Conservation (phyloP, 164 flowering plant genomes). For the Stephania japonica region DNA sequence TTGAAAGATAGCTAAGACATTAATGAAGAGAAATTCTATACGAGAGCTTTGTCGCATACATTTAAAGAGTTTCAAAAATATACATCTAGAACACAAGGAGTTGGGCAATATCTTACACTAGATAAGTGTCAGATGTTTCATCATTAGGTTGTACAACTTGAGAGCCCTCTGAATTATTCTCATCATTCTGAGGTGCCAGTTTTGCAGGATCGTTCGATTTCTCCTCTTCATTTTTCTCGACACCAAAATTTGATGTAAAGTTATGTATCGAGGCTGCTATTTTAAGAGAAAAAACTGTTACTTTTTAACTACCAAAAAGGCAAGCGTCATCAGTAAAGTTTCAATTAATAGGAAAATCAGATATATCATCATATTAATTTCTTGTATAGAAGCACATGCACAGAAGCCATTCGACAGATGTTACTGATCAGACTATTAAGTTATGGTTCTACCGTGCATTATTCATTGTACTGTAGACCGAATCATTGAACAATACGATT, state of each 20-base stretch:
- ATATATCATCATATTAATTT: background rate
- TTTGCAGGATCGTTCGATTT: constrained; percentile 18
- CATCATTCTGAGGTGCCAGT: constrained; percentile 13
- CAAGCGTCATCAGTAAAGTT: background rate
- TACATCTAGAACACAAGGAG: background rate
- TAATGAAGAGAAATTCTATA: background rate
- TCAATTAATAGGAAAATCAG: background rate
- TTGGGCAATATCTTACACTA: constrained; percentile 30
- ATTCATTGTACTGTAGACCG: background rate
- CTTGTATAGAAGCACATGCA: background rate
- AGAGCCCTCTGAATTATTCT: constrained; percentile 16
- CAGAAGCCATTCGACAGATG: background rate
- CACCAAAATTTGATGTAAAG: background rate
- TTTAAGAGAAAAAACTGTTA: background rate
- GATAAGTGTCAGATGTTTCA: constrained; percentile 38
- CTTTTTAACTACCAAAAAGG: background rate
- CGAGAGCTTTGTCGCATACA: background rate
- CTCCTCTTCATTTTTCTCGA: constrained; percentile 7
- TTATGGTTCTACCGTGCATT: background rate
- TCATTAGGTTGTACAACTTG: constrained; percentile 20
- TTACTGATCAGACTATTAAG: background rate
- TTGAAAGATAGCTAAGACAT: background rate
- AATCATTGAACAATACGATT: background rate
- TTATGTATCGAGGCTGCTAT: background rate
- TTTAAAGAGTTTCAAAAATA: background rate